Conservation (phyloP, 116 monocot genomes). For the Cymodocea nodosa region DNA sequence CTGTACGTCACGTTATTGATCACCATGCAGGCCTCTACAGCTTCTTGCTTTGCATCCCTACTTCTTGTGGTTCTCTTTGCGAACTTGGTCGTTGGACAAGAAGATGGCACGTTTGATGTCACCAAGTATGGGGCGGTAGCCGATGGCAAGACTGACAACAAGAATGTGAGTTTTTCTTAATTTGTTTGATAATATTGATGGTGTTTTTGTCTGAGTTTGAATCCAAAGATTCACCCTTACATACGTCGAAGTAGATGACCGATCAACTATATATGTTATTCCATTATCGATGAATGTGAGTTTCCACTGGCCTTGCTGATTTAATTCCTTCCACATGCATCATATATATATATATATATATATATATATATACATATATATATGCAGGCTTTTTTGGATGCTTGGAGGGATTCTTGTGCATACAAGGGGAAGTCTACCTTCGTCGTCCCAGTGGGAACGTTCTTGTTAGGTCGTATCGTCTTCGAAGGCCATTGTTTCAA, state of each 20-base stretch:
- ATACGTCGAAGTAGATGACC: background rate
- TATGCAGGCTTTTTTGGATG: slow-evolving; percentile 17
- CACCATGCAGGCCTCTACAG: too few relatives aligned
- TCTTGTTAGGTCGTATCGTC: slow-evolving; percentile 10
- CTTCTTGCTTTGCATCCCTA: background rate
- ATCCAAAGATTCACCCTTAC: background rate
- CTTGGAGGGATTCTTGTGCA: slow-evolving; percentile 17
- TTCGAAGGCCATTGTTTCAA: slow-evolving; percentile 35
- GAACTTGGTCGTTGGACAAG: background rate
- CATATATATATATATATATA: background rate
- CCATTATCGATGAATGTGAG: too few relatives aligned
- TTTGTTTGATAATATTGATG: background rate
- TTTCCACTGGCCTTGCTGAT: too few relatives aligned
- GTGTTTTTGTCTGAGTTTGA: background rate
- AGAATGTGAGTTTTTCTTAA: slow-evolving; percentile 6
- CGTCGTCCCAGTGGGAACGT: slow-evolving; percentile 16
- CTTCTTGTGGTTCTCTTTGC: slow-evolving; percentile 1
- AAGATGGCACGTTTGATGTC: slow-evolving; percentile 21
- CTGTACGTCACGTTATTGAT: too few relatives aligned
- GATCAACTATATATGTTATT: too few relatives aligned
- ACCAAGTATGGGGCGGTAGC: slow-evolving; percentile 15
- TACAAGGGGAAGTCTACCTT: background rate
- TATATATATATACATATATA: too few relatives aligned
- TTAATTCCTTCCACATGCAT: too few relatives aligned
- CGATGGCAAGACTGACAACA: slow-evolving; percentile 19